phyloP scores from a whole-genome alignment of 139 green algal species.

The Haematococcus lacustris region DNA sequence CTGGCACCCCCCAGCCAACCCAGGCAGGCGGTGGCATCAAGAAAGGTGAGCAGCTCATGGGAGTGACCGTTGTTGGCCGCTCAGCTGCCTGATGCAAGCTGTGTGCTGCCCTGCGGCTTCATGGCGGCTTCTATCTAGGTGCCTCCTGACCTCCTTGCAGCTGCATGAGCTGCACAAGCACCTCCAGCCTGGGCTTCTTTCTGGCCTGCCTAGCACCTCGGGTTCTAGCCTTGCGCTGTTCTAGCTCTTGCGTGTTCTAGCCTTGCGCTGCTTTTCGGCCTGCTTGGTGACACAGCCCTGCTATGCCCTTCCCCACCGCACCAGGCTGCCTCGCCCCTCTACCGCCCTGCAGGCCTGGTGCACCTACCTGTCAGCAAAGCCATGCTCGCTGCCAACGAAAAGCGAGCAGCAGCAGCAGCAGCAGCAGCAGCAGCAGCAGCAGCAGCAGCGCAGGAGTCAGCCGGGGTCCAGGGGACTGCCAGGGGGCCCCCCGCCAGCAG shows the following conservation, averaged over 20 bases:
- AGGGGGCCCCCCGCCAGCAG: not conserved
- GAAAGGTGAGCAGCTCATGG: no score
- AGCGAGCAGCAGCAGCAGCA: slow-evolving; percentile 3
- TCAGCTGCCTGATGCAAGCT: no score
- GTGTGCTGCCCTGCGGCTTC: no score
- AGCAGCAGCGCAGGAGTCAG: not conserved
- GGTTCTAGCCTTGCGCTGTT: not conserved
- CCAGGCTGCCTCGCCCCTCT: not conserved
- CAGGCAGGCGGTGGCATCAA: not conserved
- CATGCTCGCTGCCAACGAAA: slow-evolving; percentile 9
- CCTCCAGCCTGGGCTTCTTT: not conserved
- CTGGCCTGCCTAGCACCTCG: no score
- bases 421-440: not conserved
- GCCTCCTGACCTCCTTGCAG: no score
- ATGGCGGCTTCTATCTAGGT: no score
- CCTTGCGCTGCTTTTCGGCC: not conserved
- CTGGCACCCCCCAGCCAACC: not conserved
- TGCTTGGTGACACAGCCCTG: not conserved
- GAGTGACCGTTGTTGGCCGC: no score
- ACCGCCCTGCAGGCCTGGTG: not conserved
- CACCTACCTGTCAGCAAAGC: not conserved
- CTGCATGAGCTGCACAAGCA: not conserved
- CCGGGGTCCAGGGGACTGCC: not conserved
- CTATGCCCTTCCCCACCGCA: not conserved
- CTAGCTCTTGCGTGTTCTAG: not conserved